These are phyloP conservation scores for Symbiodinium pilosum DNA, from an alignment of 73 alveolate species.

Conservation along the genomic window DNA sequence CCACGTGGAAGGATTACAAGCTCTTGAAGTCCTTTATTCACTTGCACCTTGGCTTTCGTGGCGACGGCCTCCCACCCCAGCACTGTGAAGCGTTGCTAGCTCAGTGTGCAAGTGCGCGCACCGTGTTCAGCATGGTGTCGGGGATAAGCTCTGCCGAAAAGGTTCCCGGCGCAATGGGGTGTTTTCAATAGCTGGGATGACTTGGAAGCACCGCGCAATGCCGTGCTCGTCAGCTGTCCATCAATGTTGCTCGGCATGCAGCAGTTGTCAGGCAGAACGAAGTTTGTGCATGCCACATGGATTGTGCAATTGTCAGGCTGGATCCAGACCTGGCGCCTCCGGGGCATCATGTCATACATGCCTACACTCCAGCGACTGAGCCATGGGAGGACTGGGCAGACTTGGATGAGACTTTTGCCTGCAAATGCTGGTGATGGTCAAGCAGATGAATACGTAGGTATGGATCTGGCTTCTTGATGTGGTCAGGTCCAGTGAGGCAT, in stretches of 20 bases:
- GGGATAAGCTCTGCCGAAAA: too few relatives aligned
- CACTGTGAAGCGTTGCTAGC: constrained; percentile 44
- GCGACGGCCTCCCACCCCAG: constrained; percentile 59
- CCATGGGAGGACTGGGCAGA: constrained; percentile 94
- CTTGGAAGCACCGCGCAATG: constrained; percentile 92
- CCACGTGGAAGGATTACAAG: constrained; percentile 51
- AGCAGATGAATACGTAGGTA: not conserved
- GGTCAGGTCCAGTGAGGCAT: constrained; percentile 41
- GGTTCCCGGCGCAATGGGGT: constrained; percentile 93
- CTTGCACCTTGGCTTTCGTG: constrained; percentile 65
- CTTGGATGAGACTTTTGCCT: not conserved
- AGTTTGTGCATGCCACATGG: not conserved
- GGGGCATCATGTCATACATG: constrained; percentile 88
- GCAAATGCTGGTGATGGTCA: constrained; percentile 5
- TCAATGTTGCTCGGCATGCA: constrained; percentile 32
- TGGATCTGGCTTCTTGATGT: too few relatives aligned
- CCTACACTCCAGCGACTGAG: constrained; percentile 94
- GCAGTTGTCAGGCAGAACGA: not conserved
- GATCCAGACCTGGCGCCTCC: constrained; percentile 85
- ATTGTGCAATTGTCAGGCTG: not conserved
- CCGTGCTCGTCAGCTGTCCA: constrained; percentile 90
- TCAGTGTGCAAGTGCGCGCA: too few relatives aligned
- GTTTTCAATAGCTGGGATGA: constrained; percentile 89
- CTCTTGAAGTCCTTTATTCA: constrained; percentile 88
- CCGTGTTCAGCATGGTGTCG: too few relatives aligned